A percentile compares a stretch with the other conserved stretches of the same genome.
Conservation (phyloP, 2,329 filamentous ascomycete genomes). For the Sclerotinia spermophila region DNA sequence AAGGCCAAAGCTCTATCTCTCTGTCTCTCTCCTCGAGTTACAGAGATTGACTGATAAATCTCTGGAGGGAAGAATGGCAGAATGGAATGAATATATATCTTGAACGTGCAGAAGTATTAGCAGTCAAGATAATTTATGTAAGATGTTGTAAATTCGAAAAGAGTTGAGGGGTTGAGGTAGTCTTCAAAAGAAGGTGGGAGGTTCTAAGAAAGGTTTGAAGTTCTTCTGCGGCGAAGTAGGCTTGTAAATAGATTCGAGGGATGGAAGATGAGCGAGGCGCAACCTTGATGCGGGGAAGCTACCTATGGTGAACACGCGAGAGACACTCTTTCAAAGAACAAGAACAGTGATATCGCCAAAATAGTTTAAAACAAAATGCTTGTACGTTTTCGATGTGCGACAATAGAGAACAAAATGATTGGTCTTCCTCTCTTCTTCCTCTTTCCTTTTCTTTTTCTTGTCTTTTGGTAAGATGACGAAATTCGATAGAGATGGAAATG, state of each 20-base stretch:
- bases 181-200: slow-evolving; percentile 3
- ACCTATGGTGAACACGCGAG: slow-evolving; percentile 17
- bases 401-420: slow-evolving; percentile 9
- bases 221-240: slow-evolving; percentile 13
- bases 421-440: not conserved
- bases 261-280: slow-evolving; percentile 19
- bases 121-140: not conserved
- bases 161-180: not conserved
- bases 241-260: slow-evolving; percentile 15
- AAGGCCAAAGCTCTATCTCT: slow-evolving; percentile 19
- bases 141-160: not conserved
- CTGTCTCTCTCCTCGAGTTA: slow-evolving; percentile 10
- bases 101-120: not conserved
- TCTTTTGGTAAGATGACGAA: not conserved
- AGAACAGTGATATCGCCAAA: not conserved
- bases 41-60: not conserved
- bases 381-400: slow-evolving; percentile 13
- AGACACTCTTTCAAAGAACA: slow-evolving; percentile 16
- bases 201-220: not conserved
- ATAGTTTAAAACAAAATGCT: slow-evolving; percentile 6
- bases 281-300: slow-evolving; percentile 21
- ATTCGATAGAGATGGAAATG: not conserved
- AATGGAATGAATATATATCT: slow-evolving; percentile 1
- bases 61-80: not conserved
- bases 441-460: not conserved